A percentile compares a stretch with the other conserved stretches of the same genome.
phyloP scores from a whole-genome alignment of 1,284 basidiomycete genomes.

The Ganoderma boninense region DNA sequence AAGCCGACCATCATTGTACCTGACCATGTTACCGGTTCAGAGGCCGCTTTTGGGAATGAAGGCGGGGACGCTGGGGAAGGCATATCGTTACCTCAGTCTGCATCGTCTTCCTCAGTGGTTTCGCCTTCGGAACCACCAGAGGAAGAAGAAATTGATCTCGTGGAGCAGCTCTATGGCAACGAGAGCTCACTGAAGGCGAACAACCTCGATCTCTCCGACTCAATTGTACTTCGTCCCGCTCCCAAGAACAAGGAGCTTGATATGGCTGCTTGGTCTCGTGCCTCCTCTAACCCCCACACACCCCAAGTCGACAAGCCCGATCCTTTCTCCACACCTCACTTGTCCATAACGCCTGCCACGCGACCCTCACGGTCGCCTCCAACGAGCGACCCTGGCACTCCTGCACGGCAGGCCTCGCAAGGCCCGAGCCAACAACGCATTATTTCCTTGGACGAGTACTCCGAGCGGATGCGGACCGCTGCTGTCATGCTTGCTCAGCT shows the following conservation, averaged over 20 bases:
- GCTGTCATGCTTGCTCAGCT: slow-evolving; percentile 99
- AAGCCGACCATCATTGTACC: slow-evolving; percentile 23
- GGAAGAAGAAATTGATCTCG: slow-evolving; percentile 92
- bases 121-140: slow-evolving; percentile 39
- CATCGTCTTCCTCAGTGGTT: slow-evolving; percentile 36
- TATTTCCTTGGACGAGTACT: slow-evolving; percentile 93
- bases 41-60: slow-evolving; percentile 38
- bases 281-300: slow-evolving; percentile 60
- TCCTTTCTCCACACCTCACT: slow-evolving; percentile 16
- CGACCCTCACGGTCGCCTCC: slow-evolving; percentile 13
- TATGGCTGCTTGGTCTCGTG: slow-evolving; percentile 82
- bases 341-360: slow-evolving; percentile 18
- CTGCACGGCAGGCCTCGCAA: slow-evolving; percentile 23
- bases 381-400: slow-evolving; percentile 21
- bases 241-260: slow-evolving; percentile 92
- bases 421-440: slow-evolving; percentile 25
- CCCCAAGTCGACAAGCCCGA: slow-evolving; percentile 41
- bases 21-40: slow-evolving; percentile 33
- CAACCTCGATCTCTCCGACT: slow-evolving; percentile 80
- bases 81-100: slow-evolving; percentile 18
- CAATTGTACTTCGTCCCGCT: slow-evolving; percentile 79
- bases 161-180: slow-evolving; percentile 91
- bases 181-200: slow-evolving; percentile 76
- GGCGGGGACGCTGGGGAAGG: slow-evolving; percentile 26
- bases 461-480: slow-evolving; percentile 97